These are phyloP conservation scores for Schwanniomyces sp. DNA, from an alignment of 805 yeast species.

Conservation along the genomic window DNA sequence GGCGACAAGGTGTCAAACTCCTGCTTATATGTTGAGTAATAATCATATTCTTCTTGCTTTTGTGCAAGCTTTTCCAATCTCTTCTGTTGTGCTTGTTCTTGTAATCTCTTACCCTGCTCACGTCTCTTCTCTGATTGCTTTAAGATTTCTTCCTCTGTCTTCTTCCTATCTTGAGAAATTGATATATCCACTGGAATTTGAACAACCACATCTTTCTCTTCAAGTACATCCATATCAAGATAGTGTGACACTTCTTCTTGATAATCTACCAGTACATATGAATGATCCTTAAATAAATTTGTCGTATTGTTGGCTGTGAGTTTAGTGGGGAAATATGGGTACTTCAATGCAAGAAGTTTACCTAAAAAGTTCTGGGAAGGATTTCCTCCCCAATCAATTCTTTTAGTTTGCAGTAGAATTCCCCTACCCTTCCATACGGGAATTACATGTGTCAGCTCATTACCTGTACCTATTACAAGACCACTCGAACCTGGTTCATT, in stretches of 20 bases:
- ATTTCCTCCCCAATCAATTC: conserved; percentile 92
- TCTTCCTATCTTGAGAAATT: conserved; percentile 64
- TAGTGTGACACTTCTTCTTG: conserved; percentile 56
- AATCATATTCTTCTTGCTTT: conserved; percentile 76
- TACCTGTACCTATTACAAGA: conserved; percentile 78
- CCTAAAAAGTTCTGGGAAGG: conserved; percentile 65
- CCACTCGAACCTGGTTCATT: conserved; percentile 49
- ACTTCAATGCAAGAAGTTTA: conserved; percentile 69
- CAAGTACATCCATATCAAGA: conserved; percentile 64
- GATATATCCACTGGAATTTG: conserved; percentile 76
- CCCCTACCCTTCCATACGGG: conserved; percentile 80
- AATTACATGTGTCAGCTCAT: conserved; percentile 77
- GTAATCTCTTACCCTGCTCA: conserved; percentile 85
- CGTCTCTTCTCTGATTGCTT: conserved; percentile 74
- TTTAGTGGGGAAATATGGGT: conserved; percentile 87
- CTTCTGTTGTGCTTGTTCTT: conserved; percentile 87
- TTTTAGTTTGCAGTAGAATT: conserved; percentile 61
- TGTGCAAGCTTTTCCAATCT: conserved; percentile 77
- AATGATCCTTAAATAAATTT: conserved; percentile 67
- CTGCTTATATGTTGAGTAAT: conserved; percentile 60
- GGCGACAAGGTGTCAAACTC: conserved; percentile 51
- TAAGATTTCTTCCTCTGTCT: conserved; percentile 79
- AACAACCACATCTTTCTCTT: conserved; percentile 66
- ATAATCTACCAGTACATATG: conserved; percentile 74
- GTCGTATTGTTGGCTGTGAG: conserved; percentile 64